Percentiles rank a stretch among this genome's conserved stretches.
Evolutionary conservation across 1,139 yeast species (phyloP).

Genomic region (Hanseniaspora uvarum): DNA sequence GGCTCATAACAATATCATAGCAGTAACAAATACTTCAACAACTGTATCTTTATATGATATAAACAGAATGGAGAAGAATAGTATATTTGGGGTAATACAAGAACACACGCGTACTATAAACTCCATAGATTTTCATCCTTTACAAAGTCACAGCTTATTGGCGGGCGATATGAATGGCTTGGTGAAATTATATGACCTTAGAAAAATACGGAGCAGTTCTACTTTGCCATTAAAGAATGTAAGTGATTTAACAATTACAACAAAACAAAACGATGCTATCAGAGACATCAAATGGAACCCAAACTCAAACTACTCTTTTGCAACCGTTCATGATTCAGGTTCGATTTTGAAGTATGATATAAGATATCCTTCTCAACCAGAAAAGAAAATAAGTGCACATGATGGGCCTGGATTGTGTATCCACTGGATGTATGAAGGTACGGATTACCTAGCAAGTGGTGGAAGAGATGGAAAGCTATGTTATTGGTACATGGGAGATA

Average conservation of each 20-base stretch:
- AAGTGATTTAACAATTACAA: constrained; percentile 30
- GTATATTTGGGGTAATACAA: constrained; percentile 34
- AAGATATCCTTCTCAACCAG: constrained; percentile 49
- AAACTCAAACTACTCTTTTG: constrained; percentile 41
- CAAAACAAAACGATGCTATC: constrained; percentile 47
- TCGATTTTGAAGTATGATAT: constrained; percentile 76
- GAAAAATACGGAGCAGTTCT: constrained; percentile 31
- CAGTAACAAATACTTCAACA: constrained; percentile 39
- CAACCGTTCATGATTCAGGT: constrained; percentile 84
- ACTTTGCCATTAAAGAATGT: constrained; percentile 27
- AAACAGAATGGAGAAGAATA: constrained; percentile 34
- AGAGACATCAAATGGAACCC: constrained; percentile 54
- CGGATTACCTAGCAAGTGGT: constrained; percentile 77
- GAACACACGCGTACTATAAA: constrained; percentile 80
- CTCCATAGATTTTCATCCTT: constrained; percentile 55
- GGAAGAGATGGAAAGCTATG: constrained; percentile 62
- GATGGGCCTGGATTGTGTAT: constrained; percentile 82
- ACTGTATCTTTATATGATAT: constrained; percentile 43
- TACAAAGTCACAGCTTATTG: constrained; percentile 48
- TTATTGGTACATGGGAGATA: constrained; percentile 32
- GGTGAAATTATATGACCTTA: constrained; percentile 75
- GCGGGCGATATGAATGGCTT: constrained; percentile 92
- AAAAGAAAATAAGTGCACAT: constrained; percentile 74
- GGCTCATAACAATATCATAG: constrained; percentile 36
- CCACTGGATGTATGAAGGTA: constrained; percentile 62